A percentile compares a stretch with the other conserved stretches of the same genome.
Evolutionary conservation across 1,284 basidiomycete species (phyloP).

Genomic region (Abortiporus biennis): DNA sequence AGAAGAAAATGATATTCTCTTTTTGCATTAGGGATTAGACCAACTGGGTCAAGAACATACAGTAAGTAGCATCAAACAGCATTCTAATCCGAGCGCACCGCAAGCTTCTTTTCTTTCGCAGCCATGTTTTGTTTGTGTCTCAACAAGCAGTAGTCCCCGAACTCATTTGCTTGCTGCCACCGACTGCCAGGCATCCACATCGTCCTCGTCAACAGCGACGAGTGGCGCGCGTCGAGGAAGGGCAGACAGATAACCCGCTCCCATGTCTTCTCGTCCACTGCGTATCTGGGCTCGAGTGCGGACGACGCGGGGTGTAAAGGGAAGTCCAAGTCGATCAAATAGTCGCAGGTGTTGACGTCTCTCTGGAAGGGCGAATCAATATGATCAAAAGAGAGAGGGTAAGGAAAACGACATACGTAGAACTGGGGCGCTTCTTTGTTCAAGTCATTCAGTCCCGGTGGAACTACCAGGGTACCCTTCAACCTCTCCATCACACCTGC

Average conservation of each 20-base stretch:
- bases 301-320: conserved; percentile 56
- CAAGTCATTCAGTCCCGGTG: conserved; percentile 78
- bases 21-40: too few species aligned
- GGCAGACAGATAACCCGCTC: conserved; percentile 69
- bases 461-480: conserved; percentile 59
- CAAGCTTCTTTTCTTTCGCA: conserved; percentile 30
- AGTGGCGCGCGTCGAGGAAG: conserved; percentile 80
- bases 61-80: too few species aligned
- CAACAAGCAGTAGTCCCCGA: conserved; percentile 69
- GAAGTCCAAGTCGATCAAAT: conserved; percentile 84
- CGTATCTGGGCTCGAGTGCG: conserved; percentile 73
- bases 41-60: too few species aligned
- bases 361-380: conserved; percentile 41
- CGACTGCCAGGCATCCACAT: conserved; percentile 71
- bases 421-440: conserved; percentile 78
- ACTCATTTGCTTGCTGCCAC: conserved; percentile 62
- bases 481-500: conserved; percentile 51
- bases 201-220: conserved; percentile 62
- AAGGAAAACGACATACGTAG: conserved; percentile 57
- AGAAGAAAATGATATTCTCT: too few species aligned
- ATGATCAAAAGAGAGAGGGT: conserved; percentile 1
- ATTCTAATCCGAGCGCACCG: too few species aligned
- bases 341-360: conserved; percentile 69
- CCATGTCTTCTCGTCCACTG: conserved; percentile 59
- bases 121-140: conserved; percentile 41